Base-by-base conservation (phyloP, 768 basidiomycete species). In the Kwoniella europaea region DNA sequence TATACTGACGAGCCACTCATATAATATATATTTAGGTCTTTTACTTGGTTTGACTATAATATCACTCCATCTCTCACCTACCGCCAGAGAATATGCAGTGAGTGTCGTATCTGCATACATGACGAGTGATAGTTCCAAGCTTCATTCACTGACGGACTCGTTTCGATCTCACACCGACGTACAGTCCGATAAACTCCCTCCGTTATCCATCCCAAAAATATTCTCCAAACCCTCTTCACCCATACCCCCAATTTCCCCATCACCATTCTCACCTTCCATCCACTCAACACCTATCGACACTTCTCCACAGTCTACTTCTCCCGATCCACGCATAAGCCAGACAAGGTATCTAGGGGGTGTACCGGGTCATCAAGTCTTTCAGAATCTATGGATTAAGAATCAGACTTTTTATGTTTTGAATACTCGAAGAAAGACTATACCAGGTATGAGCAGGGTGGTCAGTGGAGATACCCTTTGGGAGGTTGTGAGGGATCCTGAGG, bases 311-410 rank as follows among this genome's bases (percentile, higher is more conserved):
- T 12, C 29, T 22, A 67, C 59, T 42, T 67, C 67, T 7, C 60
- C 67, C 7, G 61, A 68, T 20, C 67, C 67, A 15, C 63, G 13
- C 3, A 43, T 56, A 54, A 62, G 68, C 15, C 56, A 61, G 4
- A 64, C 68, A 18, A 71, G 35, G 50, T 56, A 52, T 20, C 54
- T 71, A 20, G 69, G 69, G n/a, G 69, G 69, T 18, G 58, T 71
- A 27, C 65, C 69, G 20, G 69, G 69, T 2, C 58, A 57, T 53
- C 62, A 71, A 27, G 59, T 66, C 3, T 65, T 71, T 20, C 63
- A 71, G 24, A 71, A 71, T 57, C 41, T 71, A 27, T 71, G 69
- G 69, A 50, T 65, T 16, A 65, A 66, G 42, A 53, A 55, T 59
- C 52, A 53, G n/a, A 56, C 50, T 13, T 41, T 65, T 10, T 66